These are phyloP conservation scores for Aurinia saxatilis DNA, from an alignment of 345 rosid genomes.

Conservation along the genomic window DNA sequence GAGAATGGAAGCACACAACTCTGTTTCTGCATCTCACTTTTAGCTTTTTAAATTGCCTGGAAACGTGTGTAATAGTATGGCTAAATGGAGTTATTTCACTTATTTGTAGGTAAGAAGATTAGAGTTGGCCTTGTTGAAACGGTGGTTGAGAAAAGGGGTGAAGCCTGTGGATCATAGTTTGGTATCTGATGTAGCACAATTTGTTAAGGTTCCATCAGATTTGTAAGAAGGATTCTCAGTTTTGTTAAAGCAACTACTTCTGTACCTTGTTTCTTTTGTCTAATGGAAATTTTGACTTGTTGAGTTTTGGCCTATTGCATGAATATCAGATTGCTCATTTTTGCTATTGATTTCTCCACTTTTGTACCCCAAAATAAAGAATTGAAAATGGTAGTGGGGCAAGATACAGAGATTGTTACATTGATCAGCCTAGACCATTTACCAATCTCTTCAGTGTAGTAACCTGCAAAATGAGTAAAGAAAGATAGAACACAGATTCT, in stretches of 20 bases:
- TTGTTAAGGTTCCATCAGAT: slow-evolving; percentile 50
- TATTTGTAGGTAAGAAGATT: slow-evolving; percentile 78
- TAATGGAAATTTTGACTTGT: slow-evolving; percentile 3
- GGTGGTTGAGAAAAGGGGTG: slow-evolving; percentile 62
- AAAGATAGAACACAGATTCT: no score
- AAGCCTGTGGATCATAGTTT: slow-evolving; percentile 57
- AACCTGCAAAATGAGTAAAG: no score
- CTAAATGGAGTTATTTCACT: background rate
- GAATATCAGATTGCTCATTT: slow-evolving; percentile 40
- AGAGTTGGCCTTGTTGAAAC: slow-evolving; percentile 48
- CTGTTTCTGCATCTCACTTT: background rate
- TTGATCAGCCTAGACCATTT: no score
- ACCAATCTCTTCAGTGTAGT: no score
- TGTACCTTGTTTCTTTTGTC: background rate
- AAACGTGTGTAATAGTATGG: background rate
- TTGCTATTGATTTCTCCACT: slow-evolving; percentile 21
- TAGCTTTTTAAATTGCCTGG: background rate
- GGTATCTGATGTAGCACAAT: slow-evolving; percentile 47
- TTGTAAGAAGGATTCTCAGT: slow-evolving; percentile 27
- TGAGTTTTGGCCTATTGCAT: slow-evolving; percentile 27
- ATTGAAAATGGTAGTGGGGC: background rate
- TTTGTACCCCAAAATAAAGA: background rate
- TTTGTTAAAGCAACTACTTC: slow-evolving; percentile 9
- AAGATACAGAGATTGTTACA: background rate
- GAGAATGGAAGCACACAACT: background rate